Evolutionary conservation across 495 filamentous ascomycete species (phyloP).

Genomic region (Aspergillus ostianus): DNA sequence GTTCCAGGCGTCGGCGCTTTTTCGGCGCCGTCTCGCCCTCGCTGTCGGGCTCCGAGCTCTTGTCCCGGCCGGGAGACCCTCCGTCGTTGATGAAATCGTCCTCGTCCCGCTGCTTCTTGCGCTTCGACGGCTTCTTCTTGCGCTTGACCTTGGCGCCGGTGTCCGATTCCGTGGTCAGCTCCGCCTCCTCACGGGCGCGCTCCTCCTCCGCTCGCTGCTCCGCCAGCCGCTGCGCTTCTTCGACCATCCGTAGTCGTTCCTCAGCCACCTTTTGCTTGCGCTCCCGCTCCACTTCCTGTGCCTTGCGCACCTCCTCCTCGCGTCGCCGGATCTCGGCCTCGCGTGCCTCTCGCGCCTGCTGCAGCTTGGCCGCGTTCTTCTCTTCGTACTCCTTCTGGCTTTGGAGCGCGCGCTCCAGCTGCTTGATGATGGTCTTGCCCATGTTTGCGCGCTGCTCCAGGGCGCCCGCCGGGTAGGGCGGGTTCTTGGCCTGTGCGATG

Average conservation of each 20-base stretch:
- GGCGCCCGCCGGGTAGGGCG: constrained; percentile 86
- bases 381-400: constrained; percentile 89
- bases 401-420: constrained; percentile 80
- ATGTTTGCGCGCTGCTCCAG: constrained; percentile 95
- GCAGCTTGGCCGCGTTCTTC: constrained; percentile 81
- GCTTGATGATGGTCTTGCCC: constrained; percentile 89
- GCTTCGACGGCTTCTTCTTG: constrained; percentile 59
- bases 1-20: constrained; percentile 51
- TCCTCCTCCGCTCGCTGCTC: constrained; percentile 73
- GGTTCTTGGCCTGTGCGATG: constrained; percentile 76
- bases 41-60: constrained; percentile 25
- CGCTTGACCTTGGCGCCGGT: constrained; percentile 75
- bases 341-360: constrained; percentile 68
- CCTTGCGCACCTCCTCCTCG: constrained; percentile 67
- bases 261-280: constrained; percentile 74
- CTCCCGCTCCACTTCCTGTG: constrained; percentile 64
- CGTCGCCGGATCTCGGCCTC: constrained; percentile 72
- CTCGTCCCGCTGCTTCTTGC: constrained; percentile 62
- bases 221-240: constrained; percentile 69
- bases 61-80: constrained; percentile 11
- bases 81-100: constrained; percentile 28
- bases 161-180: constrained; percentile 71
- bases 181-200: constrained; percentile 61
- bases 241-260: constrained; percentile 75
- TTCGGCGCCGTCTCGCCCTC: constrained; percentile 42